Evolutionary conservation across 2,329 filamentous ascomycete genomes (phyloP), one percentile per base, ranked within the genome.

Genomic region (Claviceps fusiformis): DNA sequence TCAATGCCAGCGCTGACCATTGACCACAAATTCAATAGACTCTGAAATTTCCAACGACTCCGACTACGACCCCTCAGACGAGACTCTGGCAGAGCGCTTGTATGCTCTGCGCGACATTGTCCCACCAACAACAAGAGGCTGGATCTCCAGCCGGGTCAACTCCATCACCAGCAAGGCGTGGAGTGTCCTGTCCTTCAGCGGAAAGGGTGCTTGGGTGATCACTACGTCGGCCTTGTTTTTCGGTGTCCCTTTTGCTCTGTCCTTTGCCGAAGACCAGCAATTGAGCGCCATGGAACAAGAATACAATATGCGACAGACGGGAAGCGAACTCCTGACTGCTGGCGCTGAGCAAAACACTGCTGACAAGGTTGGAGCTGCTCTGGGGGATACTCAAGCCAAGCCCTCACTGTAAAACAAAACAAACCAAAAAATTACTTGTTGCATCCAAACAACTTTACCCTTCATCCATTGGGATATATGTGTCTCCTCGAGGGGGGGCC

Each of bases 241-340:
- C 60, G 91, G 90, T 63, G 89, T 97, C 53, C 93, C 93, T 55
- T 97, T 90, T 78, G 91, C 90, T 57, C 77, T 98, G 62, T 92
- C 90, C 56, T 92, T 90, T 69, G 85, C 87, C 60, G 93, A 98
- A 78, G 93, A 98, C 77, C 90, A 96, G 79, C 89, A 95, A 77
- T 83, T 95, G 70, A 79, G 92, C 61, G 92, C 95, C 77, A 95
- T 96, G 89, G 93, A 98, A 82, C 84, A 90, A 72, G 92, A 96
- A 76, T 90, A 91, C 81, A 85, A 87, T 71, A 93, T 95, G 89
- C 87, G 93, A 71, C 89, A 95, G 80, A 82, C 87, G 66, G 89
- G 89, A 60, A 85, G 87, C 67, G 89, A 95, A 68, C 68, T 82
- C 43, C 65, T 83, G 58, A 80, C 78, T 13, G 75, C 73, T 13